Evolutionary conservation across 148 eudicot genomes (phyloP), one percentile per base, ranked within the genome.

Genomic region (Diospyros lotus): DNA sequence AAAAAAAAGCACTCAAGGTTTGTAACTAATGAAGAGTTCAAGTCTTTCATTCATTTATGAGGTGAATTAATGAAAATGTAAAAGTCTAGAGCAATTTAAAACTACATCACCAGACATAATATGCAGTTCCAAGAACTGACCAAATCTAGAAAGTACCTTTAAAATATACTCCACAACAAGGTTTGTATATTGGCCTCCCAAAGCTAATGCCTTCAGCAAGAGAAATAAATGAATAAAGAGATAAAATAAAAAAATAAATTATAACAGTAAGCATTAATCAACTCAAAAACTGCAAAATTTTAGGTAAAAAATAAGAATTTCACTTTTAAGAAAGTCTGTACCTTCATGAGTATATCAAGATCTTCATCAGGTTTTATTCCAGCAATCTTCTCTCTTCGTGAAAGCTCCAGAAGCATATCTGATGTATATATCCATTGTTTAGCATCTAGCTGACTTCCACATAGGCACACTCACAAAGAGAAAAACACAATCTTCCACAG

Each of bases 341-440:
- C 99, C 94, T 95, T 95, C 90, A 95, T 89, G 70, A 95, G 93
- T 76, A 95, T 84, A 82, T 95, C 99, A 80, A 95, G 94, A 82
- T 95, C 99, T 84, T 93, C 98, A 72, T 93, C 94, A 10, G 99
- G 98, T 75, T 88, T 89, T 14, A 85, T 73, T 77, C 87, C 89
- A 74, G 88, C 88, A 60, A 80, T 74, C 75, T 93, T 95, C 82
- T 95, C 99, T 83, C 99, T 93, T 82, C 99, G 84, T 79, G 90
- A 79, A 83, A 95, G 98, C 83, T 95, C 99, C 82, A 88, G 28
- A 83, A 93, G 98, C 98, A 95, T 95, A 83, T 95, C 99, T 95
- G 86, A 80, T 15, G 56, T 17, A 78, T 53, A 73, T 12, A 77
- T 61, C 58, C 39, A 63, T 44, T 56, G 52, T 65, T 85, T 79